Evolutionary conservation across 2,329 filamentous ascomycete species (phyloP).

Genomic region (Aphanoascus verrucosus): DNA sequence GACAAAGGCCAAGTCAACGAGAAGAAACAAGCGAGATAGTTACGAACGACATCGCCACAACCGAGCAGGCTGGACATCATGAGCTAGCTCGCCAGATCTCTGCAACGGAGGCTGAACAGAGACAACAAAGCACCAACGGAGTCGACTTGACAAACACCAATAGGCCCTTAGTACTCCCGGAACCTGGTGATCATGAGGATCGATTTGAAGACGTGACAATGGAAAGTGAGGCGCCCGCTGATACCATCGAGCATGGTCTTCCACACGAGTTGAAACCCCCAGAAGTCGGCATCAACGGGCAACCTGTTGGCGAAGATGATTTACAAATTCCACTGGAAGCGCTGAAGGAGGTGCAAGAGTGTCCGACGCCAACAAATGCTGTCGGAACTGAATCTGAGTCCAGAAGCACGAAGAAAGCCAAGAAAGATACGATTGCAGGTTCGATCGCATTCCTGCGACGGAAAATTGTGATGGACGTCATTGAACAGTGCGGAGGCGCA

Average conservation of each 20-base stretch:
- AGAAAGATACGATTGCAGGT: slow-evolving; percentile 25
- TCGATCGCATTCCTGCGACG: slow-evolving; percentile 37
- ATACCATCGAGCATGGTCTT: not conserved
- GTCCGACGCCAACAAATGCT: not conserved
- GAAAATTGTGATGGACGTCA: slow-evolving; percentile 45
- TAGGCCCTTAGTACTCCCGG: slow-evolving; percentile 8
- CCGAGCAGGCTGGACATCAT: too few species aligned
- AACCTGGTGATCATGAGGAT: not conserved
- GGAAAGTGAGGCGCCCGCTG: not conserved
- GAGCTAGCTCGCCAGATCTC: too few species aligned
- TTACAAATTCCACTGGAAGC: not conserved
- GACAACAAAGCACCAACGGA: too few species aligned
- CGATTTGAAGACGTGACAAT: not conserved
- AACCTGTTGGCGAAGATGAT: not conserved
- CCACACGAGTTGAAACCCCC: not conserved
- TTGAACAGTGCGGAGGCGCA: slow-evolving; percentile 45
- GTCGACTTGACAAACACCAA: not conserved
- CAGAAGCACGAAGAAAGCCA: not conserved
- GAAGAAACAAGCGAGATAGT: too few species aligned
- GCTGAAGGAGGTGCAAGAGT: not conserved
- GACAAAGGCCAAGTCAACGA: too few species aligned
- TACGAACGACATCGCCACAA: too few species aligned
- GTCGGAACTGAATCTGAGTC: not conserved
- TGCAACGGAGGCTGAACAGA: too few species aligned
- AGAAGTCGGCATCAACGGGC: not conserved